Base-by-base conservation (phyloP, 768 basidiomycete genomes). In the Lactarius sp. region DNA sequence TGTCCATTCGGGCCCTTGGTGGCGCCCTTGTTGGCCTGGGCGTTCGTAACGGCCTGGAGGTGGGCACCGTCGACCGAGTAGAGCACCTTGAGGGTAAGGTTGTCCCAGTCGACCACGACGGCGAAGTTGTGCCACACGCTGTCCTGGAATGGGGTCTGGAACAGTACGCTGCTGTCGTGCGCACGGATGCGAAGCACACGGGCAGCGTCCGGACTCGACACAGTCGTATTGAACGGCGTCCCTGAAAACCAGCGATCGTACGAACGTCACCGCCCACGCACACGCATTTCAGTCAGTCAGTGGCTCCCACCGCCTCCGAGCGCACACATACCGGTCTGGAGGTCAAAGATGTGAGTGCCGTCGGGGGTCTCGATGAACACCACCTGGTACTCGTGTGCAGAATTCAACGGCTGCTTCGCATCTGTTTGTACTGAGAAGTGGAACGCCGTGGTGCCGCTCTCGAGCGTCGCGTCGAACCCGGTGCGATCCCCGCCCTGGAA, bases 301-400 rank as follows among this genome's bases (percentile, higher is more conserved):
- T 13, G 18, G 18, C 6, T 4, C 12, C 39, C 13, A 13, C 39
- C 13, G 16, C 8, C 31, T 13, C 33, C 5, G 27, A 27, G 27
- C 27, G 3, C 2, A 67, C 2, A 67, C 77, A 18, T 62, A 83
- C 84, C 85, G 7, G 85, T 74, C 66, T 53, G 52, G 34, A 53
- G 50, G 14, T 78, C 82, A 68, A 87, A 87, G 22, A 85, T 76
- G 72, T 84, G 84, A 3, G 79, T 76, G 6, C 83, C 83, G 67
- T 86, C 85, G 57, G 70, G 76, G 1, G 83, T 81, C 72, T 87
- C 85, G 61, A 86, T 83, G 70, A 81, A 85, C 14, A 86, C 81
- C 55, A 82, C 75, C 68, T 86, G 85, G 68, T 86, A 85, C 68
- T 86, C 85, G 61, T 86, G 84, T 9, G 66, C 76, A 66, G 77